Conservation (phyloP, 208 protist genomes). For the Acanthamoeba royreba region DNA sequence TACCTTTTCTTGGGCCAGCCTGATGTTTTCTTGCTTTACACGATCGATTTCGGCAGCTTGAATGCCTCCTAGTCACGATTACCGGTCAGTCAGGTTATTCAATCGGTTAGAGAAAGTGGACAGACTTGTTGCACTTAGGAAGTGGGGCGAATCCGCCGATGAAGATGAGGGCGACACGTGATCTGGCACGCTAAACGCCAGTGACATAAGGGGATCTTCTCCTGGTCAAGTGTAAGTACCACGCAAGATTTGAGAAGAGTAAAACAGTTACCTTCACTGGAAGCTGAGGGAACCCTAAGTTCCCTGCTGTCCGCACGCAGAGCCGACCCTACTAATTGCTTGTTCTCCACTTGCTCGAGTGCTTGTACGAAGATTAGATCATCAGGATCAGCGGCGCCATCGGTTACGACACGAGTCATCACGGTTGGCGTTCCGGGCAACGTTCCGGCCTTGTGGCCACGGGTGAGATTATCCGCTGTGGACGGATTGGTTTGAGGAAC, state of each 20-base stretch:
- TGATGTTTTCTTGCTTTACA: not conserved
- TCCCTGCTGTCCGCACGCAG: too few relatives aligned
- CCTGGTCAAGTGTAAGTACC: too few relatives aligned
- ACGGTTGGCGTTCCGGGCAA: not conserved
- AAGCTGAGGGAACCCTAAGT: too few relatives aligned
- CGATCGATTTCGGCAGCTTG: not conserved
- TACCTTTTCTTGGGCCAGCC: not conserved
- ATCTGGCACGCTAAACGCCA: not conserved
- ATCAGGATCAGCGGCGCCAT: not conserved
- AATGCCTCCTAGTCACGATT: too few relatives aligned
- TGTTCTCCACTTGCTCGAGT: not conserved
- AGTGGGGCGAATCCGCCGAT: too few relatives aligned
- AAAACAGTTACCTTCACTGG: too few relatives aligned
- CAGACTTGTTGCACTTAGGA: too few relatives aligned
- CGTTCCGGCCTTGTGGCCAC: not conserved
- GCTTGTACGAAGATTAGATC: not conserved
- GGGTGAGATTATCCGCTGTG: not conserved
- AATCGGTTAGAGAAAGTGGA: too few relatives aligned
- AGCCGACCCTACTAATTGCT: not conserved
- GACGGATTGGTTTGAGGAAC: not conserved
- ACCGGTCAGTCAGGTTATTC: not conserved
- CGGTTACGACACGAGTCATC: too few relatives aligned
- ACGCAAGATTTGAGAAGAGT: too few relatives aligned
- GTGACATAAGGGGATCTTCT: not conserved
- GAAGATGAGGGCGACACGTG: too few relatives aligned